These are phyloP conservation scores for Xylaria scruposa DNA, from an alignment of 495 filamentous ascomycete genomes.

Conservation along the genomic window DNA sequence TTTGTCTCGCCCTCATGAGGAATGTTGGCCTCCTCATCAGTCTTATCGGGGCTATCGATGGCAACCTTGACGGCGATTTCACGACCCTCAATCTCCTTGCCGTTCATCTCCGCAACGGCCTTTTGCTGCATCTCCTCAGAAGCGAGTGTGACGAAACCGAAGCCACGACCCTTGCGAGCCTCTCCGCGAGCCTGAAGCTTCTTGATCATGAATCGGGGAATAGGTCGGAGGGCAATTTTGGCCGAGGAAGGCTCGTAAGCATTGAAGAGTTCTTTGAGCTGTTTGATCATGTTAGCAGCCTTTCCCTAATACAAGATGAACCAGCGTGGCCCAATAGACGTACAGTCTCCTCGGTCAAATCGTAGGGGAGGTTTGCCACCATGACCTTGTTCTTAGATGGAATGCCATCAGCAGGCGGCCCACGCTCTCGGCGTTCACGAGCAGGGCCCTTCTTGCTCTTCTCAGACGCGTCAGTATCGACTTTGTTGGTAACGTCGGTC, in stretches of 20 bases:
- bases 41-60: constrained; percentile 99
- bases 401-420: constrained; percentile 95
- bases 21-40: constrained; percentile 75
- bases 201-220: constrained; percentile 99
- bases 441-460: constrained; percentile 58
- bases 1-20: constrained; percentile 56
- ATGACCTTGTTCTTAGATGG: constrained; percentile 99
- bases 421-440: constrained; percentile 79
- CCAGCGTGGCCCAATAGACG: background rate
- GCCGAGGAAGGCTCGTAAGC: constrained; percentile 89
- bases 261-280: constrained; percentile 96
- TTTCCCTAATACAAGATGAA: background rate
- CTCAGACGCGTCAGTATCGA: constrained; percentile 46
- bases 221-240: constrained; percentile 97
- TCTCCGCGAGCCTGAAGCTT: constrained; percentile 98
- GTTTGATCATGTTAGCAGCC: constrained; percentile 49
- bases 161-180: constrained; percentile 98
- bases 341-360: constrained; percentile 96
- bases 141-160: constrained; percentile 94
- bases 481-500: constrained; percentile 59
- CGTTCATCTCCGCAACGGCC: constrained; percentile 97
- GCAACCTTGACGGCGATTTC: constrained; percentile 99
- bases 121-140: constrained; percentile 97
- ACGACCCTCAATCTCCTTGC: constrained; percentile 96
- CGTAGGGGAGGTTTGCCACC: constrained; percentile 98